phyloP scores from a whole-genome alignment of 2,329 filamentous ascomycete genomes.

The Aureobasidium sp. region DNA sequence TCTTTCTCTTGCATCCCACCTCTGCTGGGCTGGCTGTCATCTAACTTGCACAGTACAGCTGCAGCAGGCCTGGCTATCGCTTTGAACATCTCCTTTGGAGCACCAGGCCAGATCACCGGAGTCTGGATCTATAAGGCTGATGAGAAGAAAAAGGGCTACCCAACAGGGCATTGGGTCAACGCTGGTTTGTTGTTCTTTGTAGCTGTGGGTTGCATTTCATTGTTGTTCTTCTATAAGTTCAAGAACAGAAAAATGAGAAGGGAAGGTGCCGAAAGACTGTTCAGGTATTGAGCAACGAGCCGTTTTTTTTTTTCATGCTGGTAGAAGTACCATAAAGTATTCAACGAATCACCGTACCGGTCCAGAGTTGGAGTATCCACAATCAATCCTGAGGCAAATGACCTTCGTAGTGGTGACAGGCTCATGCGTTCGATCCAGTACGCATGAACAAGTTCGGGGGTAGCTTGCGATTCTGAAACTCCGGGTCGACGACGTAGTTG shows the following conservation, averaged over 20 bases:
- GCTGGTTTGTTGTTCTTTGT: conserved; percentile 55
- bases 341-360: too few relatives aligned
- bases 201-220: conserved; percentile 45
- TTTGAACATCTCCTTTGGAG: conserved; percentile 61
- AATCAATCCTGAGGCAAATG: too few relatives aligned
- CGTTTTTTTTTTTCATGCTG: not conserved
- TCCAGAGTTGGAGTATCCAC: too few relatives aligned
- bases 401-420: too few relatives aligned
- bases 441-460: conserved; percentile 32
- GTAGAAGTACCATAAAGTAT: not conserved
- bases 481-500: conserved; percentile 28
- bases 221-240: conserved; percentile 52
- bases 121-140: conserved; percentile 67
- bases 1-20: conserved; percentile 64
- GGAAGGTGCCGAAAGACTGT: conserved; percentile 6
- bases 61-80: conserved; percentile 63
- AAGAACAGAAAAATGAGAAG: conserved; percentile 31
- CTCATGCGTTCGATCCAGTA: conserved; percentile 21
- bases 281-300: conserved; percentile 7
- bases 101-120: conserved; percentile 63
- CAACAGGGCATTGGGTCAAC: conserved; percentile 64
- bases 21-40: conserved; percentile 63
- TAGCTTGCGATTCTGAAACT: conserved; percentile 28
- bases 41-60: conserved; percentile 59
- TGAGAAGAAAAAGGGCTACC: conserved; percentile 56